Percentiles rank a stretch among this genome's conserved stretches.
Conservation (phyloP, 1,139 yeast species). For the Saccharomyces hybrid region DNA sequence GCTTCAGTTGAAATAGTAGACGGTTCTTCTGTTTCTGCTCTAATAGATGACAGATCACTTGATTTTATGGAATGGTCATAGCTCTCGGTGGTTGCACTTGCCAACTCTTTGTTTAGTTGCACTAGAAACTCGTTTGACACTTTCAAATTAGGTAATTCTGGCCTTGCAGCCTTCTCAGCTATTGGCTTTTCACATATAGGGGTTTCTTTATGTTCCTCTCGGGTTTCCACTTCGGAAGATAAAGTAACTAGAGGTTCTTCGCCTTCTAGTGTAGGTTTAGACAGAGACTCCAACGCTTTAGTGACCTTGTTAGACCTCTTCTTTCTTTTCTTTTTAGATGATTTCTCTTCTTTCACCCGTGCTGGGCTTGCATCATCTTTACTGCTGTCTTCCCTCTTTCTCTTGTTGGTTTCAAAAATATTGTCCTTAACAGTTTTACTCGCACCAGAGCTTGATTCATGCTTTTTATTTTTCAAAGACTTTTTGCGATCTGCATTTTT, state of each 20-base stretch:
- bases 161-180: conserved; percentile 1
- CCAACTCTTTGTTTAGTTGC: conserved; percentile 3
- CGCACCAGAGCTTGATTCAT: neutral
- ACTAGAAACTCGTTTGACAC: conserved; percentile 11
- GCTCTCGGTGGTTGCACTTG: neutral
- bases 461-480: neutral
- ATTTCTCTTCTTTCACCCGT: neutral
- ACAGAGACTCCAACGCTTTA: neutral
- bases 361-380: neutral
- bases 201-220: neutral
- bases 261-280: neutral
- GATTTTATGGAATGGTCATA: neutral
- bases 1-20: neutral
- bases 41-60: neutral
- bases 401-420: neutral
- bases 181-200: neutral
- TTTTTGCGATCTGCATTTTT: neutral
- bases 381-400: neutral
- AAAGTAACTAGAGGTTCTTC: neutral
- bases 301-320: neutral
- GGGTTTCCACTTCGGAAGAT: neutral
- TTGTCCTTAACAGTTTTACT: neutral
- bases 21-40: neutral
- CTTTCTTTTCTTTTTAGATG: neutral
- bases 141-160: conserved; percentile 11